phyloP scores from a whole-genome alignment of 2,329 filamentous ascomycete species.

The Rugonectria rugulosa region DNA sequence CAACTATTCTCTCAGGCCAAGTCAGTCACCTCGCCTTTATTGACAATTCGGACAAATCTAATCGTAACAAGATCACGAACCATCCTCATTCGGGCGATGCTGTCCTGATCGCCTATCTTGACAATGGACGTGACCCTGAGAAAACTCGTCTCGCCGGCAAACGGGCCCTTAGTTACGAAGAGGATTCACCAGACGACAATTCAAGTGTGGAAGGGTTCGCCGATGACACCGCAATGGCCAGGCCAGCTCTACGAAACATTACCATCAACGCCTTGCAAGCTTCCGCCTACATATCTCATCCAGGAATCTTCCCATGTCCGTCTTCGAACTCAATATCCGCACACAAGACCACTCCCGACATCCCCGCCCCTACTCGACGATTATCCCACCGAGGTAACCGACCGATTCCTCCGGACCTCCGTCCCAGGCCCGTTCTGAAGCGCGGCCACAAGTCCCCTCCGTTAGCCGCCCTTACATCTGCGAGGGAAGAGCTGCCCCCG shows the following conservation, averaged over 20 bases:
- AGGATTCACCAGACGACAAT: slow-evolving; percentile 38
- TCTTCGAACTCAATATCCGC: slow-evolving; percentile 17
- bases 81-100: slow-evolving; percentile 67
- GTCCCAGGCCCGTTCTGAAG: slow-evolving; percentile 18
- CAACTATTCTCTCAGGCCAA: slow-evolving; percentile 47
- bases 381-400: slow-evolving; percentile 46
- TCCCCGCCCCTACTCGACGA: slow-evolving; percentile 41
- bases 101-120: slow-evolving; percentile 72
- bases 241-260: slow-evolving; percentile 40
- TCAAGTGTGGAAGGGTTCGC: slow-evolving; percentile 20
- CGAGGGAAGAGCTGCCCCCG: slow-evolving; percentile 45
- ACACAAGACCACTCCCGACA: slow-evolving; percentile 37
- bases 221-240: slow-evolving; percentile 29
- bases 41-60: slow-evolving; percentile 57
- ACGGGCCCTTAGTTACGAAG: slow-evolving; percentile 57
- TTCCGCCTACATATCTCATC: slow-evolving; percentile 19
- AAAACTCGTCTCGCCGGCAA: slow-evolving; percentile 66
- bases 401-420: slow-evolving; percentile 5
- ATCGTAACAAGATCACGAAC: slow-evolving; percentile 62
- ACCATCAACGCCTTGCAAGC: slow-evolving; percentile 44
- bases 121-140: slow-evolving; percentile 68
- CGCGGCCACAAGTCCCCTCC: slow-evolving; percentile 33
- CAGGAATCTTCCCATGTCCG: slow-evolving; percentile 21
- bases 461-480: slow-evolving; percentile 30
- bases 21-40: slow-evolving; percentile 43